Percentiles rank a stretch among this genome's conserved stretches.
Evolutionary conservation across 106 monocot species (phyloP).

Genomic region (Phalaenopsis equestris): DNA sequence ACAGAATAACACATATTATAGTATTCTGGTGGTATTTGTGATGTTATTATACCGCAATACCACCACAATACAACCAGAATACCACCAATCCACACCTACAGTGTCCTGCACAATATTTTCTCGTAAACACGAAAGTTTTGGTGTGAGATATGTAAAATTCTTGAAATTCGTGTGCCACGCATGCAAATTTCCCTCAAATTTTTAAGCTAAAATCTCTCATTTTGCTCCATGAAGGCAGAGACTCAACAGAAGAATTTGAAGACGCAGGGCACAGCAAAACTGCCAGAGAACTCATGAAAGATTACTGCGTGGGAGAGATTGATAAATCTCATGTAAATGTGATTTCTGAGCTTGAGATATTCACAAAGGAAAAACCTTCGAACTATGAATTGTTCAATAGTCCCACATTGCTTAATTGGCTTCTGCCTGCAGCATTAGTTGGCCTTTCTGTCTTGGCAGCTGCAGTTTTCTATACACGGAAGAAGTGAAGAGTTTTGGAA

Average conservation of each 20-base stretch:
- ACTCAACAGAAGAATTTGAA: constrained; percentile 86
- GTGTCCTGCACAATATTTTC: no score
- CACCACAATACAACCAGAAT: no score
- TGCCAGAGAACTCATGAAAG: constrained; percentile 66
- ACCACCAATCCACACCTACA: no score
- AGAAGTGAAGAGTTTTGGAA: constrained; percentile 22
- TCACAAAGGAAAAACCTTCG: constrained; percentile 27
- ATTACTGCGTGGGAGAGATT: constrained; percentile 68
- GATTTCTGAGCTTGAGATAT: constrained; percentile 43
- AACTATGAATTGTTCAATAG: constrained; percentile 13
- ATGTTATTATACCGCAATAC: no score
- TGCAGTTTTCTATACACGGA: constrained; percentile 29
- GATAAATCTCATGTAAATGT: constrained; percentile 21
- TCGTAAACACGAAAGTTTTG: no score
- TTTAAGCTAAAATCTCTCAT: neutral
- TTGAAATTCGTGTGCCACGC: no score
- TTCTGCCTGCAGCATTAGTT: constrained; percentile 37
- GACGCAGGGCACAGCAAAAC: constrained; percentile 74
- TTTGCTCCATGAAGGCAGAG: constrained; percentile 39
- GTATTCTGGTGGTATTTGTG: no score
- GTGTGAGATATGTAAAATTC: no score
- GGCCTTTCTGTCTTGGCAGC: constrained; percentile 35
- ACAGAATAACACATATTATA: no score
- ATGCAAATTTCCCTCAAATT: no score
- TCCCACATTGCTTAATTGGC: constrained; percentile 31